These are phyloP conservation scores for Fusarium succisae DNA, from an alignment of 2,329 filamentous ascomycete genomes.

Conservation along the genomic window DNA sequence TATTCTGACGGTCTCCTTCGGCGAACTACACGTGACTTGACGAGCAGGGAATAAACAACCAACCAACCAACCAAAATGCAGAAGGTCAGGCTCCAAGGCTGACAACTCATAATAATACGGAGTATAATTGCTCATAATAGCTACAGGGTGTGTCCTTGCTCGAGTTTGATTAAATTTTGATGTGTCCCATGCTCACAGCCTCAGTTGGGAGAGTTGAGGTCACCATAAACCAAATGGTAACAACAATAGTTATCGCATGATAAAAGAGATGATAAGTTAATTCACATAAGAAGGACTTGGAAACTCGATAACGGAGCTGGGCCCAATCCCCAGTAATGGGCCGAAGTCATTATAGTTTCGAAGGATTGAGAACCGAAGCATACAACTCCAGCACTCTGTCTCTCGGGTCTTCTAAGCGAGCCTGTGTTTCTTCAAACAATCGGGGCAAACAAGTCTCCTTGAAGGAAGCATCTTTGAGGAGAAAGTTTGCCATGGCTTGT, in stretches of 20 bases:
- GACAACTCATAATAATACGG: fast-evolving
- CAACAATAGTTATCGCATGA: neutral
- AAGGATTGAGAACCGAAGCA: neutral
- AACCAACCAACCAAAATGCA: neutral
- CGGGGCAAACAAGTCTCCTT: neutral
- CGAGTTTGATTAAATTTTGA: neutral
- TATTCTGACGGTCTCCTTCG: neutral
- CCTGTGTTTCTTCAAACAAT: neutral
- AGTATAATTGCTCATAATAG: neutral
- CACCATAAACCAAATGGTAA: neutral
- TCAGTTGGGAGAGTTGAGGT: too few species aligned
- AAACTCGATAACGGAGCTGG: neutral
- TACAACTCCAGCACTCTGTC: neutral
- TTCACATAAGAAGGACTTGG: fast-evolving
- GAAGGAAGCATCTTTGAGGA: neutral
- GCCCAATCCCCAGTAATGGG: neutral
- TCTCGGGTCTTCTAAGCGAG: neutral
- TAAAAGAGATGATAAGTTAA: neutral
- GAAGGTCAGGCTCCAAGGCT: neutral
- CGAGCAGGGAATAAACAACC: neutral
- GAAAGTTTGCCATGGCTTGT: neutral
- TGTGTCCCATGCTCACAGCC: neutral
- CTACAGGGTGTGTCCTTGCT: neutral
- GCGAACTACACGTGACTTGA: neutral
- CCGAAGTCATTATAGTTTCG: neutral